Conservation (phyloP, 108 stramenopile genomes). For the Discostella stelligeroides region DNA sequence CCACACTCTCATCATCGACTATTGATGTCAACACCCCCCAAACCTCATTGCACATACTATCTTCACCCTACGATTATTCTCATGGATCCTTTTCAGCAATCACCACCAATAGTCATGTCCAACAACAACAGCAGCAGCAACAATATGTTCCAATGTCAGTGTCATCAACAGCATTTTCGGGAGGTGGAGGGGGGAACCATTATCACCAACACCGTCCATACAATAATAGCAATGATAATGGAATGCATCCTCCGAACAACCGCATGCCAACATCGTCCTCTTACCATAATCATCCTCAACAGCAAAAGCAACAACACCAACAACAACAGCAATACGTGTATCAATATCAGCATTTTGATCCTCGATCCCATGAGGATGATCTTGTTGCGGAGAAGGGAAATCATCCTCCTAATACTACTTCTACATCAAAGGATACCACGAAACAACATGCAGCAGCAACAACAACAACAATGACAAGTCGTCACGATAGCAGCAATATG, state of each 20-base stretch:
- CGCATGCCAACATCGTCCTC: not conserved
- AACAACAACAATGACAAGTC: not conserved
- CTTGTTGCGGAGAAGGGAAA: too few species aligned
- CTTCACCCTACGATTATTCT: not conserved
- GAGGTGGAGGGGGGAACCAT: too few species aligned
- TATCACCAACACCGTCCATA: too few species aligned
- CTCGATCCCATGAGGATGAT: conserved; percentile 7
- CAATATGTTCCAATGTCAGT: not conserved
- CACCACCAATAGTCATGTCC: not conserved
- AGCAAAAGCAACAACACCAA: conserved; percentile 3
- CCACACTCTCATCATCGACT: not conserved
- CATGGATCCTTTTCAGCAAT: conserved; percentile 13
- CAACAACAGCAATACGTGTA: conserved; percentile 5
- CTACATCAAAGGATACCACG: not conserved
- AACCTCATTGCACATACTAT: not conserved
- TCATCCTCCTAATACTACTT: not conserved
- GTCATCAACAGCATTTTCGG: not conserved
- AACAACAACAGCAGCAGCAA: not conserved
- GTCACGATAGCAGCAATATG: not conserved
- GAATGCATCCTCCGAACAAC: not conserved
- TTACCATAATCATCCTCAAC: not conserved
- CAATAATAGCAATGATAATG: too few species aligned
- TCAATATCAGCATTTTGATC: conserved; percentile 25
- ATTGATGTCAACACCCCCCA: not conserved
- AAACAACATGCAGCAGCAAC: not conserved